A percentile compares a stretch with the other conserved stretches of the same genome.
These are phyloP conservation scores for Mycena amicta DNA, from an alignment of 768 basidiomycete species.

Conservation along the genomic window DNA sequence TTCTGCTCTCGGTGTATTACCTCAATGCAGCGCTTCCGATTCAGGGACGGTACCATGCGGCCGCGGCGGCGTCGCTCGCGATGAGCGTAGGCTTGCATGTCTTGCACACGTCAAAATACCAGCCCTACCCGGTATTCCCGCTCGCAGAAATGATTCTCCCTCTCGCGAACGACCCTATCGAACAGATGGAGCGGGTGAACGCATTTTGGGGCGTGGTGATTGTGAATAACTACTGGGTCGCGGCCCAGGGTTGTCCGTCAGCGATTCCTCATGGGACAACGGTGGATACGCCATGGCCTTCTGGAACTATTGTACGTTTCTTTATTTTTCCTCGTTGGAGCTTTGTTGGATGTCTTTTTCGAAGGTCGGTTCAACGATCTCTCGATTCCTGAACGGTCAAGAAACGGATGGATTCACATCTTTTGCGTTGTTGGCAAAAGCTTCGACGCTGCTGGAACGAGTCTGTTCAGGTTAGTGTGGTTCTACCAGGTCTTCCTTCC, in stretches of 20 bases:
- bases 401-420: conserved; percentile 4
- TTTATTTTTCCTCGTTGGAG: neutral
- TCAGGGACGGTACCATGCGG: conserved; percentile 54
- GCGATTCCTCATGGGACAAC: neutral
- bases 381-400: conserved; percentile 13
- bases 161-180: neutral
- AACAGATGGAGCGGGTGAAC: conserved; percentile 5
- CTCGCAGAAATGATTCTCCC: neutral
- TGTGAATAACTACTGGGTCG: conserved; percentile 16
- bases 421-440: conserved; percentile 5
- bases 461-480: no score
- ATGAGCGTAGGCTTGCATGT: conserved; percentile 52
- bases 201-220: conserved; percentile 15
- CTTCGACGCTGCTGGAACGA: conserved; percentile 14
- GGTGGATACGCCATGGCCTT: conserved; percentile 11
- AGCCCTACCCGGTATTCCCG: neutral
- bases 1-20: conserved; percentile 53
- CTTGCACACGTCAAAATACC: no score
- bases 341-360: neutral
- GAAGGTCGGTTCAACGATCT: conserved; percentile 7
- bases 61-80: conserved; percentile 51
- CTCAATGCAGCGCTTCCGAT: conserved; percentile 48
- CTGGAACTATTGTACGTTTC: neutral
- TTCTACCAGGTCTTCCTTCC: no score
- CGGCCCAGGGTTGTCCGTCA: neutral